phyloP scores from a whole-genome alignment of 1,139 yeast genomes.

The Hansenula lynferdii region DNA sequence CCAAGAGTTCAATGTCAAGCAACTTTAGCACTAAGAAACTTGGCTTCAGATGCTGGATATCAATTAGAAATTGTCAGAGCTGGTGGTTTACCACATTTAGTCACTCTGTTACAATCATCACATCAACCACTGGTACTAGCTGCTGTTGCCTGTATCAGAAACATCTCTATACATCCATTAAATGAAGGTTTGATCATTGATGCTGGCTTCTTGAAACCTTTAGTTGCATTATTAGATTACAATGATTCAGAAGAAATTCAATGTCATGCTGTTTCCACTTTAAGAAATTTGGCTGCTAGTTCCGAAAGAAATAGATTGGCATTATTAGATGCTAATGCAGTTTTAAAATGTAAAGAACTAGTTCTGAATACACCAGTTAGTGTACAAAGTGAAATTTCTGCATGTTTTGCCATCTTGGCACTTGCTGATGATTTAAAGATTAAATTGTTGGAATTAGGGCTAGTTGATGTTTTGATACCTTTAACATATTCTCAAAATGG shows the following conservation, averaged over 20 bases:
- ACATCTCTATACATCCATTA: slow-evolving; percentile 92
- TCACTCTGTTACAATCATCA: slow-evolving; percentile 78
- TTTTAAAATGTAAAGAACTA: slow-evolving; percentile 85
- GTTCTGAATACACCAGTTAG: slow-evolving; percentile 81
- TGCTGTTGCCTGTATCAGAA: slow-evolving; percentile 97
- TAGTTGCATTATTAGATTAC: slow-evolving; percentile 79
- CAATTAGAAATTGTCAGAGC: slow-evolving; percentile 95
- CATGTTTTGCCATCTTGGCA: slow-evolving; percentile 95
- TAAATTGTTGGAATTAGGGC: slow-evolving; percentile 76
- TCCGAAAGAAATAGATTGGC: slow-evolving; percentile 91
- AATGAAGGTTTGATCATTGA: slow-evolving; percentile 94
- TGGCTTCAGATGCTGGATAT: slow-evolving; percentile 88
- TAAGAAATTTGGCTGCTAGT: slow-evolving; percentile 93
- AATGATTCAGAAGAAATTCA: slow-evolving; percentile 93
- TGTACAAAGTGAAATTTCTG: slow-evolving; percentile 94
- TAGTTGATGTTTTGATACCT: slow-evolving; percentile 86
- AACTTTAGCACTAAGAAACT: slow-evolving; percentile 87
- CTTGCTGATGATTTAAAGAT: slow-evolving; percentile 93
- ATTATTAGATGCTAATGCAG: slow-evolving; percentile 92
- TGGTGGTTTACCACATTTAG: slow-evolving; percentile 91
- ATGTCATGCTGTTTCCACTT: slow-evolving; percentile 95
- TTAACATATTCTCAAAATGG: slow-evolving; percentile 83
- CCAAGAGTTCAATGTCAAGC: slow-evolving; percentile 99
- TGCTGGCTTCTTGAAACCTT: slow-evolving; percentile 90
- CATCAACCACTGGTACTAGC: slow-evolving; percentile 93